Evolutionary conservation across 108 stramenopile species (phyloP), one percentile per base, ranked within the genome.

Genomic region (Craspedostauros australis): DNA sequence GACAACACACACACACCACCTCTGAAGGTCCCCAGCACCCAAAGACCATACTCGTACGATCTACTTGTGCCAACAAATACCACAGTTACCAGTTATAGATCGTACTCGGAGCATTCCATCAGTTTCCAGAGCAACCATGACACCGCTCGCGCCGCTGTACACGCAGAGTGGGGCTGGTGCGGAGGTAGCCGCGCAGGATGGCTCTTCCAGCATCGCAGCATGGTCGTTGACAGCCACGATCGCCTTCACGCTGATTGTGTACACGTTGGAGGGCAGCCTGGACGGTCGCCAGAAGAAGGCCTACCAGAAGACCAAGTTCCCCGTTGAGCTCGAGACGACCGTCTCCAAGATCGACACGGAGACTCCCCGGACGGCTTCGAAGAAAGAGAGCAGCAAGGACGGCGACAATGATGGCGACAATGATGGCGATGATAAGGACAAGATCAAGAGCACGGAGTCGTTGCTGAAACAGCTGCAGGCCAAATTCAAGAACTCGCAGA

Each of bases 401-500:
- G 64, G 42, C 18, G 24, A 39, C 25, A 63, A 60, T n/a, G 50
- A 37, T n/a, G 46, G 19, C 19, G 43, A 50, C 21, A 23, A 62
- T 30, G 46, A 62, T 7, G 47, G 42, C 20, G 44, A 64, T 5
- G 26, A 39, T 6, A 65, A 75, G 42, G 41, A 48, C 18, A 60
- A 65, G 7, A 26, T 62, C 1, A 76, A 80, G 52, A 64, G 50
- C 8, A 37, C 62, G 28, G 62, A 77, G 61, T 73, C 81, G 7
- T 56, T 94, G 41, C 60, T 94, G 23, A 80, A 77, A 19, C 89
- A 94, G 54, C 77, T 94, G 14, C 67, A 89, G 51, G 72, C 61
- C 32, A 94, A 93, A 71, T 94, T 93, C 64, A 58, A 56, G 45
- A 64, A 66, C 6, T 75, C 90, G 0, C 91, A 91, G 65, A 53